Evolutionary conservation across 2,329 filamentous ascomycete species (phyloP), one percentile per base, ranked within the genome.

Genomic region (Canariomyces notabilis): DNA sequence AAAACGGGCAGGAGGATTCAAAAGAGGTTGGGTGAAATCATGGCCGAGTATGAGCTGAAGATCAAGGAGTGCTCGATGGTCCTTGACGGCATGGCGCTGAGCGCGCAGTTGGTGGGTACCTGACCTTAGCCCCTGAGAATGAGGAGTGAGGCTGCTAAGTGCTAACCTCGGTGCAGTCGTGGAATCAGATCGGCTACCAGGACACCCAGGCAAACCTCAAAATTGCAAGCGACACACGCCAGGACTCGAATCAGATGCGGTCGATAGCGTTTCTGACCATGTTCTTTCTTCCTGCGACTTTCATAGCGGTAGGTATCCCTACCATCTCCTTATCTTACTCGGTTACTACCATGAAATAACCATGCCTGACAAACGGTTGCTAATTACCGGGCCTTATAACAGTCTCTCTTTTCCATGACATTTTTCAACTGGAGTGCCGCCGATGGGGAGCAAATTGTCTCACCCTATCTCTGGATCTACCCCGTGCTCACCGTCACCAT

Each of bases 251-350:
- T 11, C 43, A 49, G 33, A 68, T 71, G 64, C 62, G 65, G 37
- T 63, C 62, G 3, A 63, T 70, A 14, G 64, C 67, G 1, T 53
- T 67, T 2, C 57, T 70, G 44, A 69, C 65, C 31, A 66, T 69
- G 53, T 48, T 63, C 2, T 70, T 70, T 48, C 61, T 69, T 2
- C 68, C 68, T 2, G 65, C 61, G 0, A 68, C 66, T 11, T 70
- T 69, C 50, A 61, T 69, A 49, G 64, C 67, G 9, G 53, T 51
- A 16, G 39, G 51, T 35, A 9, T 19, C 6, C 26, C 5, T 1
- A 26, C 14, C 15, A 20, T 31, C 15, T 32, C n/a, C n/a, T n/a
- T n/a, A n/a, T n/a, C n/a, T 15, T 29, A 19, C 37, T 34, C n/a
- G n/a, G n/a, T n/a, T n/a, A n/a, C n/a, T n/a, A n/a, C n/a, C n/a